phyloP scores from a whole-genome alignment of 1,284 basidiomycete species.

The Lignosus rhinocerotis region DNA sequence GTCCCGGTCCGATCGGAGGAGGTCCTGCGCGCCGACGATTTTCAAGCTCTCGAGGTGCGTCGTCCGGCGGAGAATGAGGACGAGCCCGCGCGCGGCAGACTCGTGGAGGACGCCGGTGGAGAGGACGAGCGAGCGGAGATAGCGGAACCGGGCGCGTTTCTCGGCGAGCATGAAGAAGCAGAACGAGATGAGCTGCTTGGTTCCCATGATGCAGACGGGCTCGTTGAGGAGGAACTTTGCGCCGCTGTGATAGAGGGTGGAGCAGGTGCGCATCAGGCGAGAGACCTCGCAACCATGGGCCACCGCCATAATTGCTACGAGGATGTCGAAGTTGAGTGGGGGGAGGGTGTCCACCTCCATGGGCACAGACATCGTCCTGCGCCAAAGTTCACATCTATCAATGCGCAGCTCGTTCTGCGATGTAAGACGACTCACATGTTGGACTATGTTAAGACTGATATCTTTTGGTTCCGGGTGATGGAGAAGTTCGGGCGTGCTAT shows the following conservation, averaged over 20 bases:
- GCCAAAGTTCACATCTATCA: too few species aligned
- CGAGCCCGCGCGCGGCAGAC: background rate
- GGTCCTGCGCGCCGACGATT: background rate
- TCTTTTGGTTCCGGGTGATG: too few species aligned
- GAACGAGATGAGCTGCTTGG: background rate
- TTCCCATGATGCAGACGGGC: background rate
- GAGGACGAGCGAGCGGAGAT: background rate
- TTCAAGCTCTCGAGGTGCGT: background rate
- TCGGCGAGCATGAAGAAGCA: constrained; percentile 3
- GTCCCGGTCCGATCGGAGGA: background rate
- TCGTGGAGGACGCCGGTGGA: background rate
- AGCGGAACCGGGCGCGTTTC: background rate
- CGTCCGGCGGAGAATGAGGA: background rate
- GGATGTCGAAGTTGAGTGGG: constrained; percentile 7
- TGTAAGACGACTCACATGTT: too few species aligned
- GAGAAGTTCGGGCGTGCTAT: too few species aligned
- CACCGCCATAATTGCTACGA: background rate
- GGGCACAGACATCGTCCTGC: background rate
- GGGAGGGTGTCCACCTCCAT: background rate
- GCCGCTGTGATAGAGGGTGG: background rate
- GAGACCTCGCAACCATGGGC: background rate
- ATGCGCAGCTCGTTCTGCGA: too few species aligned
- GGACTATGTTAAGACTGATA: too few species aligned
- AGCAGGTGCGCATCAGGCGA: constrained; percentile 9
- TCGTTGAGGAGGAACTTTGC: background rate